Base-by-base conservation (phyloP, 129 eudicot species). In the Ambrosia artemisiifolia region DNA sequence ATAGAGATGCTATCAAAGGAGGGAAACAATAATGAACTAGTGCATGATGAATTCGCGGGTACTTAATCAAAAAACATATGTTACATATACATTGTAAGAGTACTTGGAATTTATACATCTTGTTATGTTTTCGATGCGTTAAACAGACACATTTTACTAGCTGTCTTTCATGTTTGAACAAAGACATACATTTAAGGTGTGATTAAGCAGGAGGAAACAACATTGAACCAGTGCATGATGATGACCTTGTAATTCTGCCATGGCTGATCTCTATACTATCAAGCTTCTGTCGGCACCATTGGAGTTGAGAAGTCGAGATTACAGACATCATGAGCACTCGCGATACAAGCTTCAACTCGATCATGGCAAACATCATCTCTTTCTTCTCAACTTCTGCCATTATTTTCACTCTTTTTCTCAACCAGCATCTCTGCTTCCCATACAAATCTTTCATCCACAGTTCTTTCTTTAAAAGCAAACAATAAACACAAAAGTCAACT, bases 251-350 rank as follows among this genome's bases (percentile, higher is more conserved):
- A 13, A 84, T 13, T 20, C 53, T 67, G 42, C 84, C 75, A 18
- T 75, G 43, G 57, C 13, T 80, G 61, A 82, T 68, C 17, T 85
- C 73, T n/a, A 85, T 67, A 36, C 62, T 72, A 51, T 75, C 61
- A 11, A 88, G 88, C 77, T 80, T 85, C 50, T 78, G 73, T 60
- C 57, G 81, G 75, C 95, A 82, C 90, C 95, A 88, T n/a, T 78
- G 73, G 63, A 88, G 83, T 49, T 82, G 95, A 63, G 86, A 72
- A 43, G 88, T 73, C 18, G 90, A 85, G 11, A 88, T 76, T 19
- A 78, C 32, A 1, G 84, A 75, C 90, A 88, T 78, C 34, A 67
- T 67, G 7, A 87, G 84, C 78, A 84, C 85, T 38, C 83, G 78
- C 2, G 74, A 24, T 46, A 82, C 85, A 7, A 87, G 78, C 81